Conservation (phyloP, 75 land plant genomes). For the Sequoiadendron giganteum region DNA sequence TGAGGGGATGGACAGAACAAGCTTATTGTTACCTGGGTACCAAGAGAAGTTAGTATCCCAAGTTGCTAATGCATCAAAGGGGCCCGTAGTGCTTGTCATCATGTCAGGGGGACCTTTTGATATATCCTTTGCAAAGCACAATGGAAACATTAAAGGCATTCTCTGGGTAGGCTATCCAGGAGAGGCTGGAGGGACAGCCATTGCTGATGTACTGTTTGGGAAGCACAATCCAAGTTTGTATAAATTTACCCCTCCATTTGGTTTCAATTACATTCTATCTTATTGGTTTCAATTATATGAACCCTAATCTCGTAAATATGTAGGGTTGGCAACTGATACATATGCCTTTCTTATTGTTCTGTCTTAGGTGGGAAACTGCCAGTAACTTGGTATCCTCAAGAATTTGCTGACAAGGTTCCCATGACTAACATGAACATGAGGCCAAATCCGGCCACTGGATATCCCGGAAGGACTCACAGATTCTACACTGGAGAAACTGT, state of each 20-base stretch:
- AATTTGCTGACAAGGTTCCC: constrained; percentile 42
- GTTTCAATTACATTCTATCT: no score
- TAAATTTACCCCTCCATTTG: no score
- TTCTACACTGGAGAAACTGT: constrained; percentile 70
- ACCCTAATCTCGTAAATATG: no score
- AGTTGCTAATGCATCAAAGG: constrained; percentile 58
- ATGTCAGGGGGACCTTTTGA: constrained; percentile 87
- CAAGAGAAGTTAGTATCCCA: constrained; percentile 68
- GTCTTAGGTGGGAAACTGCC: constrained; percentile 57
- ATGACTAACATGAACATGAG: constrained; percentile 85
- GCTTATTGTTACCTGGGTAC: constrained; percentile 41
- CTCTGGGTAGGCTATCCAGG: constrained; percentile 96
- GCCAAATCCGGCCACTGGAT: constrained; percentile 37
- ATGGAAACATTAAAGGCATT: constrained; percentile 53
- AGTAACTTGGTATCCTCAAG: constrained; percentile 80
- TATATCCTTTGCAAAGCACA: constrained; percentile 60
- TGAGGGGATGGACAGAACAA: constrained; percentile 41
- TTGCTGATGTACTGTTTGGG: constrained; percentile 78
- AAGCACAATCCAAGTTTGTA: constrained; percentile 60
- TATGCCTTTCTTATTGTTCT: constrained; percentile 14
- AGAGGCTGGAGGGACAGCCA: constrained; percentile 79
- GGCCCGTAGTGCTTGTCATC: constrained; percentile 64
- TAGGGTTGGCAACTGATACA: background rate
- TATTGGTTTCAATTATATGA: no score
- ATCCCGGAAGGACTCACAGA: constrained; percentile 83